Evolutionary conservation across 78 protist species (phyloP), one percentile per base, ranked within the genome.

Genomic region (Reticulomyxa filosa): DNA sequence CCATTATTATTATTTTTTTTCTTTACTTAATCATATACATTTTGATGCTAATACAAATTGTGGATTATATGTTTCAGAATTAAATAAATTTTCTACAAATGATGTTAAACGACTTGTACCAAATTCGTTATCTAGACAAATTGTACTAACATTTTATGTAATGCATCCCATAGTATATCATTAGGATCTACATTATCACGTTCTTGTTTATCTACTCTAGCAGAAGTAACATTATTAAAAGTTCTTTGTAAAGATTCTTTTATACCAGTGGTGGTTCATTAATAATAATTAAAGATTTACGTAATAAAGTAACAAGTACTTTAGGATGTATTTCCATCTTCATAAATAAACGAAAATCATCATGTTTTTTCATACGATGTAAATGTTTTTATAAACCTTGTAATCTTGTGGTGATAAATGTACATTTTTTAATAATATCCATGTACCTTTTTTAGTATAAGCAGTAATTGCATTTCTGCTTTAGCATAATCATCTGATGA

Each of bases 261-360:
- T 33, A 92, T 71, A 29, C 96, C 97, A 85, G 88, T 51, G 98
- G 86, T n/a, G 91, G 88, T 80, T 93, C 96, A 55, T 75, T 83
- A n/a, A 80, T 65, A 52, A 89, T 66, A 27, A 87, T 37, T 22
- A 64, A 74, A 1, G 93, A 77, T 73, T 51, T 25, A 38, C 88
- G 80, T 34, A 93, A 53, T 25, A 93, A 75, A 63, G 46, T 75
- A n/a, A 77, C 74, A 6, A 94, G 94, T 1, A 93, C 57, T 23
- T 46, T 56, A 17, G 93, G 85, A 65, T 72, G 62, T 39, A 87
- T 67, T 62, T 90, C 96, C 33, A 72, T 62, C 2, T 93, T 85
- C 81, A 94, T 67, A 66, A 94, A 87, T 8, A 94, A n/a, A n/a
- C n/a, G 52, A 65, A 68, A 68, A 46, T 35, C 0, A 46, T 32